Conservation (phyloP, 1,284 basidiomycete species). For the Amylostereum areolatum region DNA sequence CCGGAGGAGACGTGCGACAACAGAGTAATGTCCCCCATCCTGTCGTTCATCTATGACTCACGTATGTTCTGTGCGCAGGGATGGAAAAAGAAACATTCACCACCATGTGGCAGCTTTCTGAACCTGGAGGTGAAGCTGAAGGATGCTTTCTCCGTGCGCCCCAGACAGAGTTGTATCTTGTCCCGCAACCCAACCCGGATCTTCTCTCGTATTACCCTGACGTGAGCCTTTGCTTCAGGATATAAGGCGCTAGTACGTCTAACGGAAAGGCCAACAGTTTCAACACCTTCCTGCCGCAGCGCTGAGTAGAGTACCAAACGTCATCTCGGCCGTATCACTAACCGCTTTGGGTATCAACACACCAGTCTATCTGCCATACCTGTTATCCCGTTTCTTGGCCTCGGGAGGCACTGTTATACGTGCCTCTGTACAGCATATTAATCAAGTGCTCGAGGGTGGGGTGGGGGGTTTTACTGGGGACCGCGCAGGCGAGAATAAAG, state of each 20-base stretch:
- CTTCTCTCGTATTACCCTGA: conserved; percentile 52
- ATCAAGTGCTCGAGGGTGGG: conserved; percentile 60
- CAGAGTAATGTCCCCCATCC: conserved; percentile 32
- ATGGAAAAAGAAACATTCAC: conserved; percentile 69
- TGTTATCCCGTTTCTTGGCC: conserved; percentile 54
- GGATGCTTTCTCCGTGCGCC: conserved; percentile 54
- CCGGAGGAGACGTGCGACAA: conserved; percentile 40
- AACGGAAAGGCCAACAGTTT: conserved; percentile 34
- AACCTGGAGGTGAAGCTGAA: conserved; percentile 42
- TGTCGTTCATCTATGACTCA: background rate
- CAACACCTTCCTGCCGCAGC: conserved; percentile 36
- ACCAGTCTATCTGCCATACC: conserved; percentile 62
- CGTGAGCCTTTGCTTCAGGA: conserved; percentile 30
- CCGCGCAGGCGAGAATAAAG: conserved; percentile 13
- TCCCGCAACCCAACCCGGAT: conserved; percentile 29
- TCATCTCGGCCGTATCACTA: conserved; percentile 48
- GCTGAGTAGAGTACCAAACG: conserved; percentile 29
- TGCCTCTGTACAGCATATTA: conserved; percentile 55
- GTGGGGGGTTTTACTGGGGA: conserved; percentile 30
- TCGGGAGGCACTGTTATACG: conserved; percentile 56
- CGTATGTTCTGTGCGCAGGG: conserved; percentile 28
- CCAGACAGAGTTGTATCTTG: conserved; percentile 51
- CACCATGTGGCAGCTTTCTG: conserved; percentile 65
- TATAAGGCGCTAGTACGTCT: background rate
- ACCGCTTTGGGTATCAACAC: conserved; percentile 66